A percentile compares a stretch with the other conserved stretches of the same genome.
Conservation (phyloP, 1,284 basidiomycete genomes). For the Trametes hirsuta region DNA sequence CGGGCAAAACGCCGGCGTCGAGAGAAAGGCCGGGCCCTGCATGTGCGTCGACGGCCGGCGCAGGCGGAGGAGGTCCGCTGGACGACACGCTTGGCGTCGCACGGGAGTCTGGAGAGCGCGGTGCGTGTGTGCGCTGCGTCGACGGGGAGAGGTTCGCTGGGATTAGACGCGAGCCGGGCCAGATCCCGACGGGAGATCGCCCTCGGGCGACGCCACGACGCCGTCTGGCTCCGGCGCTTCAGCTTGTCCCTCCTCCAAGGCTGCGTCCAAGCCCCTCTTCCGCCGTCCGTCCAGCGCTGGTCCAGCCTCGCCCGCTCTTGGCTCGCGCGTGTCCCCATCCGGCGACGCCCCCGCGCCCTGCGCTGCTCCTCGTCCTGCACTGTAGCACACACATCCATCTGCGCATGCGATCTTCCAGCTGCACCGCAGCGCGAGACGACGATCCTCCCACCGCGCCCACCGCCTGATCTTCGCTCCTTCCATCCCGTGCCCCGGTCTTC, state of each 20-base stretch:
- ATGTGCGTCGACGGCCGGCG: background rate
- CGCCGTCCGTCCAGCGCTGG: background rate
- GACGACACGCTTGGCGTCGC: background rate
- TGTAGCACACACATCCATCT: too few relatives aligned
- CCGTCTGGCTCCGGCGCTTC: too few relatives aligned
- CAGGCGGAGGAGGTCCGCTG: too few relatives aligned
- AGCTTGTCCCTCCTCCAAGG: too few relatives aligned
- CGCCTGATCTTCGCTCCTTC: conserved; percentile 3
- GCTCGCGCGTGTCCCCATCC: background rate
- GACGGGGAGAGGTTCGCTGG: background rate
- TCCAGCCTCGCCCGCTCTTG: background rate
- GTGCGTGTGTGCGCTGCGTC: too few relatives aligned
- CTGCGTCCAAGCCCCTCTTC: background rate
- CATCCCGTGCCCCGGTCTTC: background rate
- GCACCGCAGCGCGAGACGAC: background rate
- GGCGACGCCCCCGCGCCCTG: background rate
- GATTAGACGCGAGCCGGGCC: background rate
- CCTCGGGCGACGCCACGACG: conserved; percentile 8
- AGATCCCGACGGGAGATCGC: conserved; percentile 2
- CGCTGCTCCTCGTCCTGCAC: background rate
- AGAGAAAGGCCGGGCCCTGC: background rate
- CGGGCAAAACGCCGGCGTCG: background rate
- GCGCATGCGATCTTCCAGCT: too few relatives aligned
- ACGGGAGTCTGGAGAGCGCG: background rate
- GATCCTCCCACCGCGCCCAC: background rate